These are phyloP conservation scores for Sideroxylon spinosum DNA, from an alignment of 179 eudicot genomes.

Conservation along the genomic window DNA sequence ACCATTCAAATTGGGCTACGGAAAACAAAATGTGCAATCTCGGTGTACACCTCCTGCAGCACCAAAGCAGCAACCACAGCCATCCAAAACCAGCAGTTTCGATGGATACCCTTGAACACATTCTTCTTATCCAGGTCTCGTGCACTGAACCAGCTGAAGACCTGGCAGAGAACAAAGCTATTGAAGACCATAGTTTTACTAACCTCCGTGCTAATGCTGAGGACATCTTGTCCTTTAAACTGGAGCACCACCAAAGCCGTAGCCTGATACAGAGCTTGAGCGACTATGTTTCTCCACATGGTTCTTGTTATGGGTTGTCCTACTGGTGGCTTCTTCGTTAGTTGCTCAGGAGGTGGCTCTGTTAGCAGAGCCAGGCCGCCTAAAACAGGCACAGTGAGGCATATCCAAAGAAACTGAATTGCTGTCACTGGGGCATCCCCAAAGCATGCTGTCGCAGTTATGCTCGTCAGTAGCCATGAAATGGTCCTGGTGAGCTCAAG, in stretches of 20 bases:
- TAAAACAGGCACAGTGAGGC: conserved; percentile 7
- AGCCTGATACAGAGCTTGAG: conserved; percentile 21
- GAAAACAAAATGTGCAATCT: conserved; percentile 4
- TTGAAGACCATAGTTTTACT: conserved; percentile 18
- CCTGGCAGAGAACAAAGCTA: conserved; percentile 27
- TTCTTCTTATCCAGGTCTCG: conserved; percentile 20
- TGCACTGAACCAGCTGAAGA: conserved; percentile 24
- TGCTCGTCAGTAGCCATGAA: conserved; percentile 15
- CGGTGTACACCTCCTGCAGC: background rate
- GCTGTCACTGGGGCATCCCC: conserved; percentile 20
- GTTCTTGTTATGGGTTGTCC: conserved; percentile 15
- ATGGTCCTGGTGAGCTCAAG: conserved; percentile 19
- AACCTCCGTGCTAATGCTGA: background rate
- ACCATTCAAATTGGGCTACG: conserved; percentile 9
- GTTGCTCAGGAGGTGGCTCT: background rate
- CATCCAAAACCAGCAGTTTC: conserved; percentile 17
- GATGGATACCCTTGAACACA: conserved; percentile 19
- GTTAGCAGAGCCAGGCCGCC: conserved; percentile 26
- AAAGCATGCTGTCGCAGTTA: background rate
- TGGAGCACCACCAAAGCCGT: conserved; percentile 12
- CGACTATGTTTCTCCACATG: conserved; percentile 24
- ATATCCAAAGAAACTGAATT: conserved; percentile 18
- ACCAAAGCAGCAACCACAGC: background rate
- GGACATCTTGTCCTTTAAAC: conserved; percentile 3
- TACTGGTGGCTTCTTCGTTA: background rate